Base-by-base conservation (phyloP, 176 grass and related monocot genomes). In the Paspalum notatum region DNA sequence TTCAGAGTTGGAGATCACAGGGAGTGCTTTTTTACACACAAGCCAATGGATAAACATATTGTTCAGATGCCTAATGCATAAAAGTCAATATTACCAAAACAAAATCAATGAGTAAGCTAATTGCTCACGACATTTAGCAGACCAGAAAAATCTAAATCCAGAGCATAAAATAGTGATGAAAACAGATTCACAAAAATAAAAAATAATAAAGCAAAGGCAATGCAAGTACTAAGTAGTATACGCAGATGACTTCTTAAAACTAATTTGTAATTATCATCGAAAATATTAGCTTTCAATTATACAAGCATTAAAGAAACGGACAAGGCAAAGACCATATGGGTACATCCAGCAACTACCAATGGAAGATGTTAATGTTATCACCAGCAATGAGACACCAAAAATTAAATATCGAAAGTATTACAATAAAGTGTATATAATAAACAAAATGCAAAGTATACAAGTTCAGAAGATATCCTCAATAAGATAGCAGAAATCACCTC, bases 401-500 rank as follows among this genome's bases (percentile, higher is more conserved):
- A 41, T 47, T 53, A 65, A 25, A 59, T 59, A 41, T 18, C 39
- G 42, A 37, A 84, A 79, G 54, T 12, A 32, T 72, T 43, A 52
- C 13, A 43, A 22, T 32, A 5, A 86, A 38, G 58, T 40, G 48
- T 5, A 75, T 82, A 59, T 47, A 39, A 18, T 25, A 22, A 14
- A 68, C 20, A 77, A 20, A 20, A 66, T 16, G 32, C 11, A 79
- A 69, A 67, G 39, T 55, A 71, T 6, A 79, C 48, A 53, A 74
- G 80, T 26, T 13, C 74, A 91, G 21, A 15, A 67, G 1, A 70
- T 9, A 38, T 8, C 2, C 15, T 42, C 41, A 40, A 44, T 41
- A 71, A 22, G 8, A 72, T 39, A 61, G 85, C 49, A 75, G 63
- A 80, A 95, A 83, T 80, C 45, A 99, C 96, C 96, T 95, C 92